Evolutionary conservation across 495 filamentous ascomycete species (phyloP), one percentile per base, ranked within the genome.

Genomic region (Rusavskia elegans): DNA sequence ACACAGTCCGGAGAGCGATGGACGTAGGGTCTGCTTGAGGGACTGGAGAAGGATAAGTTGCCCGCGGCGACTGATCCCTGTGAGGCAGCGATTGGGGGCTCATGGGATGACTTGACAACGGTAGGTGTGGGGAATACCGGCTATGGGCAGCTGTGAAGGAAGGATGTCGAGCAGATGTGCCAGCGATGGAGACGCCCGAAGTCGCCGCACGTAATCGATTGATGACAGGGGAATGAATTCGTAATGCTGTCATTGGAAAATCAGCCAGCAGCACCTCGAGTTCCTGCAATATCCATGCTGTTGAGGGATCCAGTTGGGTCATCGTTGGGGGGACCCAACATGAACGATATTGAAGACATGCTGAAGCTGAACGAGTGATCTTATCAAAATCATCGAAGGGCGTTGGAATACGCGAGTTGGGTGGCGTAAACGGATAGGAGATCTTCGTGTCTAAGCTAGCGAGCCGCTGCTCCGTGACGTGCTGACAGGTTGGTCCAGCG

Each of bases 1-100:
- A 59, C 35, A 59, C 46, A 6, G 30, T 46, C 4, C n/a, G 42
- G 42, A 59, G 55, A 29, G 50, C 27, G 16, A 14, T 25, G 21
- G 53, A 7, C 16, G 49, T 36, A 8, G 48, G 35, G 38, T 25
- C 17, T 17, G 52, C 11, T 11, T 25, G 14, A 13, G 23, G 1
- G 52, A 9, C 49, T 46, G 11, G 21, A 17, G 8, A 16, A 6
- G 17, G 38, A 16, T 16, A 23, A 32, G 9, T 23, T 23, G 51
- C 10, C 2, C n/a, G 2, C 20, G 11, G 20, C 17, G 42, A 10
- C 7, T 8, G 29, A 48, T 35, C 21, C 45, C 21, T 3, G 8
- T 32, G 17, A 17, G 13, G 16, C n/a, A 25, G 17, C 6, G 5
- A 7, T 29, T 36, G 27, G 3, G 38, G 21, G 10, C 30, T 44